phyloP scores from a whole-genome alignment of 495 filamentous ascomycete species.

The Lepidopterella palustris region DNA sequence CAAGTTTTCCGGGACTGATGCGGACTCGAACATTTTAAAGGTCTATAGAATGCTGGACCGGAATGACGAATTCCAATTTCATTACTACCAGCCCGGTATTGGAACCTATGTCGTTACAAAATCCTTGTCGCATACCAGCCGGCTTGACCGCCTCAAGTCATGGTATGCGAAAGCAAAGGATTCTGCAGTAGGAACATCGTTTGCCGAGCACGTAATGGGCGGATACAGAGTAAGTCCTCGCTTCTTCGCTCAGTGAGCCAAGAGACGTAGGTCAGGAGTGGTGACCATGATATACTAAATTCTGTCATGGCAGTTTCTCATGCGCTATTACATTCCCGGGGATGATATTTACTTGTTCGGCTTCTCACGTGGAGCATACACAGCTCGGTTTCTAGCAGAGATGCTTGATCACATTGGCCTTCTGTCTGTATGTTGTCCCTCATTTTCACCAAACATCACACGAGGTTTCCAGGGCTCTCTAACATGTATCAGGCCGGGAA shows the following conservation, averaged over 20 bases:
- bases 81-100: conserved; percentile 76
- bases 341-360: conserved; percentile 80
- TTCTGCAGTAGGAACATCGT: conserved; percentile 74
- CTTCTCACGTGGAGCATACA: conserved; percentile 82
- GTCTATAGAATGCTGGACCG: conserved; percentile 66
- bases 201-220: conserved; percentile 76
- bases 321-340: conserved; percentile 74
- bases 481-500: too few relatives aligned
- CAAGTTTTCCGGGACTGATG: conserved; percentile 72
- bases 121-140: conserved; percentile 58
- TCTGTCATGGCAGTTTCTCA: conserved; percentile 50
- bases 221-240: conserved; percentile 54
- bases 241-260: background rate
- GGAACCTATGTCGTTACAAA: conserved; percentile 72
- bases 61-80: conserved; percentile 48
- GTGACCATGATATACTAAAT: background rate
- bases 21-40: conserved; percentile 85
- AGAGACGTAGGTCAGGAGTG: background rate
- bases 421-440: conserved; percentile 42
- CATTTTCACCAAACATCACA: background rate
- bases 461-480: too few relatives aligned
- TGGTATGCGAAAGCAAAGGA: conserved; percentile 82
- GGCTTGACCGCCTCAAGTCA: conserved; percentile 58
- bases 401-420: conserved; percentile 83
- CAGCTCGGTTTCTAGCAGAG: conserved; percentile 76